Conservation (phyloP, 1,284 basidiomycete genomes). For the Macrocystidia cucumis region DNA sequence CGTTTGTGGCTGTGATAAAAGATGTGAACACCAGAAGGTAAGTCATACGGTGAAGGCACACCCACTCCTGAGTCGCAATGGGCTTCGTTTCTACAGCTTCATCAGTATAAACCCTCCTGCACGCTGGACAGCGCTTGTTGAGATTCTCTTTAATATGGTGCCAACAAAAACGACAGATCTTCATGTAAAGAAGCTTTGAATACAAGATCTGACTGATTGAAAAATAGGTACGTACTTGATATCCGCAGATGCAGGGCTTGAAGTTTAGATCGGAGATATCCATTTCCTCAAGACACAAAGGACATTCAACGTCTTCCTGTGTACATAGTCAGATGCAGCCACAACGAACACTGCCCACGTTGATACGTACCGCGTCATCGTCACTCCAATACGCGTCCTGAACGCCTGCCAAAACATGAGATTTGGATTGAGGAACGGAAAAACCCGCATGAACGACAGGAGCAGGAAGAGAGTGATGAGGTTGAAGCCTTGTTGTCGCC, state of each 20-base stretch:
- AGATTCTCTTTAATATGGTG: conserved; percentile 97
- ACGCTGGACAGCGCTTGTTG: conserved; percentile 96
- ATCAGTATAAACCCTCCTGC: conserved; percentile 90
- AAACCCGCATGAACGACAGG: conserved; percentile 64
- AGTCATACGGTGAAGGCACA: conserved; percentile 14
- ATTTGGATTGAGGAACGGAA: conserved; percentile 70
- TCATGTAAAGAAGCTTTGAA: conserved; percentile 10
- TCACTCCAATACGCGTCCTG: conserved; percentile 99
- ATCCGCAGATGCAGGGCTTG: conserved; percentile 98
- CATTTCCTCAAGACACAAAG: conserved; percentile 98
- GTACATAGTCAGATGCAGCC: conserved; percentile 1
- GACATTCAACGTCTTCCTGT: conserved; percentile 96
- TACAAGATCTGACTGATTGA: conserved; percentile 1
- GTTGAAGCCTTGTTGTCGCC: conserved; percentile 37
- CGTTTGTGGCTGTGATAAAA: conserved; percentile 74
- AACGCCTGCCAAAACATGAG: conserved; percentile 78
- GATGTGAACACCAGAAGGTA: conserved; percentile 5
- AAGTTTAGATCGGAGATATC: conserved; percentile 99
- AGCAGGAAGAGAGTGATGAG: conserved; percentile 59
- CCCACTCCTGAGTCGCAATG: conserved; percentile 93
- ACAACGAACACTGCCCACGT: not conserved
- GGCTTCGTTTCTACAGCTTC: conserved; percentile 94
- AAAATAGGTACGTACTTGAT: conserved; percentile 62
- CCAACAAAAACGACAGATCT: conserved; percentile 99
- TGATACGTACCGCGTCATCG: conserved; percentile 66